Evolutionary conservation across 169 alveolate genomes (phyloP).

Genomic region (Plasmodium reichenowi): DNA sequence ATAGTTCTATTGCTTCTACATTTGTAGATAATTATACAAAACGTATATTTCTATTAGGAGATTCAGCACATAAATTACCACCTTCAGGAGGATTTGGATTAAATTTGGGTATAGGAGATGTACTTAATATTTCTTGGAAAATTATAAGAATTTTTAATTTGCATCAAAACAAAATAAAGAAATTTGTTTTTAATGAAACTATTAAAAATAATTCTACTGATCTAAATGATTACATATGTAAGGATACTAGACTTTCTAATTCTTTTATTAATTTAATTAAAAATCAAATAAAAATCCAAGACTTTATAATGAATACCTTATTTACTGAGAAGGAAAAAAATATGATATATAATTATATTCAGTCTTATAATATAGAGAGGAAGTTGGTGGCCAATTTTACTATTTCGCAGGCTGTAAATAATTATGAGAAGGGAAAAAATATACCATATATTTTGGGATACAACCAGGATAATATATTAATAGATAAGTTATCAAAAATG

Average conservation of each 20-base stretch:
- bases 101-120: slow-evolving; percentile 94
- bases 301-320: slow-evolving; percentile 8
- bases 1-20: slow-evolving; percentile 87
- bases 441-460: slow-evolving; percentile 61
- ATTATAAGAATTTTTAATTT: slow-evolving; percentile 77
- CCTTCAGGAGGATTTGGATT: slow-evolving; percentile 97
- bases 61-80: slow-evolving; percentile 94
- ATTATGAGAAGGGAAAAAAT: slow-evolving; percentile 75
- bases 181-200: slow-evolving; percentile 1
- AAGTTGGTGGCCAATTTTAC: slow-evolving; percentile 70
- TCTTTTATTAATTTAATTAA: background rate
- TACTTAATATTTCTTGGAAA: slow-evolving; percentile 86
- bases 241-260: no score
- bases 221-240: background rate
- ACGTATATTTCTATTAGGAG: slow-evolving; percentile 90
- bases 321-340: slow-evolving; percentile 14
- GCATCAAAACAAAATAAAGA: background rate
- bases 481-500: background rate
- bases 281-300: background rate
- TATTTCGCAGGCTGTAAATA: slow-evolving; percentile 41
- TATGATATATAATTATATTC: slow-evolving; percentile 50
- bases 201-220: background rate
- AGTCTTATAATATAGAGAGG: slow-evolving; percentile 73
- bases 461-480: slow-evolving; percentile 20
- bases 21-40: slow-evolving; percentile 79